phyloP scores from a whole-genome alignment of 768 basidiomycete species.

The Leccinellum albellum region DNA sequence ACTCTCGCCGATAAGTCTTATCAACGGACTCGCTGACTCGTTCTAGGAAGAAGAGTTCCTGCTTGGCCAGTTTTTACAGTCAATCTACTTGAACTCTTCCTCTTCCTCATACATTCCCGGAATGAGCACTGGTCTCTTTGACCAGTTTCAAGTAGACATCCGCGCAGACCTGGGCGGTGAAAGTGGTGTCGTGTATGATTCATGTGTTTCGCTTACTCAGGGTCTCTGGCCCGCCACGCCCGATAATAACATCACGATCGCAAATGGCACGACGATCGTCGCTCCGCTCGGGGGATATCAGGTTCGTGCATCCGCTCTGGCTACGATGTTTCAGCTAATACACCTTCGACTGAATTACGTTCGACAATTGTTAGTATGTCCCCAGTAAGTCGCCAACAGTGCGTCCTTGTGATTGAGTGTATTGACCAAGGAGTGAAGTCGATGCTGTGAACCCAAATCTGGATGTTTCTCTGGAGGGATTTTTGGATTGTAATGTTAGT shows the following conservation, averaged over 20 bases:
- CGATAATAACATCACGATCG: conserved; percentile 50
- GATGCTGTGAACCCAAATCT: conserved; percentile 60
- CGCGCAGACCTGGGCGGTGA: conserved; percentile 71
- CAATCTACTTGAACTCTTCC: conserved; percentile 49
- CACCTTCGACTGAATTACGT: not conserved
- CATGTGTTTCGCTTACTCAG: conserved; percentile 64
- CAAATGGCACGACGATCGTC: conserved; percentile 56
- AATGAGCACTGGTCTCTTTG: conserved; percentile 31
- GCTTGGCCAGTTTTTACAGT: conserved; percentile 50
- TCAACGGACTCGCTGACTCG: not conserved
- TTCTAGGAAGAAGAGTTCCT: conserved; percentile 53
- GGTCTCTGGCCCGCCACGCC: conserved; percentile 58
- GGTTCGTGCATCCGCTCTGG: conserved; percentile 16
- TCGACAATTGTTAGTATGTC: conserved; percentile 30
- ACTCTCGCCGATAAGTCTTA: not conserved
- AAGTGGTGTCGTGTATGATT: conserved; percentile 61
- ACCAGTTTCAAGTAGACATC: conserved; percentile 40
- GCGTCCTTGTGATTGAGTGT: not conserved
- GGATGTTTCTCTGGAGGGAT: conserved; percentile 65
- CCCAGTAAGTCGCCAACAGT: conserved; percentile 32
- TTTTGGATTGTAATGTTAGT: conserved; percentile 53
- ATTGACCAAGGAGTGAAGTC: conserved; percentile 36
- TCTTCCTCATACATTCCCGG: conserved; percentile 53
- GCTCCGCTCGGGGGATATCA: conserved; percentile 69
- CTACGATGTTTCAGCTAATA: conserved; percentile 4